These are phyloP conservation scores for Aspergillus bertholletiae DNA, from an alignment of 495 filamentous ascomycete species.

Conservation along the genomic window DNA sequence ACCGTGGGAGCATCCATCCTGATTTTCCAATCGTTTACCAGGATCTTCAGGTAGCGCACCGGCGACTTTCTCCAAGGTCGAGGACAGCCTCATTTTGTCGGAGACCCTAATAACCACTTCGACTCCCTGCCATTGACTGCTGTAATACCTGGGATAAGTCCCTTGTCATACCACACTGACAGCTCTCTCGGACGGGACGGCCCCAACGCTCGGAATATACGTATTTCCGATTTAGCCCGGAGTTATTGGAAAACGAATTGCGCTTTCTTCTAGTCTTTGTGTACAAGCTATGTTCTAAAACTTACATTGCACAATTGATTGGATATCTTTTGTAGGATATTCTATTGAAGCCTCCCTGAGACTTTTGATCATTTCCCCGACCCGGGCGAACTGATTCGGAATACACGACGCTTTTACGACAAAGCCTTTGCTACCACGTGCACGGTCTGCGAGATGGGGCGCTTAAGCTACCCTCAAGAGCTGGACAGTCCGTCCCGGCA, in stretches of 20 bases:
- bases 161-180: neutral
- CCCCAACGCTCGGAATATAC: neutral
- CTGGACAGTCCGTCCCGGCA: constrained; percentile 49
- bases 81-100: neutral
- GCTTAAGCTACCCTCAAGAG: constrained; percentile 21
- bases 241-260: neutral
- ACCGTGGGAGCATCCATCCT: neutral
- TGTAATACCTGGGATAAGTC: neutral
- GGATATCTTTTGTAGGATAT: neutral
- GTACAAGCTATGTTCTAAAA: neutral
- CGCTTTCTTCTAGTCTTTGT: neutral
- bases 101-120: neutral
- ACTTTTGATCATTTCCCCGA: neutral
- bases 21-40: neutral
- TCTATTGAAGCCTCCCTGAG: neutral
- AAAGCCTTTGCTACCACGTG: neutral
- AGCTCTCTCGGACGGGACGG: neutral
- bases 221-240: neutral
- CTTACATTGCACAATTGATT: neutral
- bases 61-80: neutral
- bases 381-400: neutral
- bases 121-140: neutral
- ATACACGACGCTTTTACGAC: neutral
- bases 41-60: neutral
- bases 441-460: constrained; percentile 21